phyloP scores from a whole-genome alignment of 148 eudicot genomes.

The Chenopodium formosanum region DNA sequence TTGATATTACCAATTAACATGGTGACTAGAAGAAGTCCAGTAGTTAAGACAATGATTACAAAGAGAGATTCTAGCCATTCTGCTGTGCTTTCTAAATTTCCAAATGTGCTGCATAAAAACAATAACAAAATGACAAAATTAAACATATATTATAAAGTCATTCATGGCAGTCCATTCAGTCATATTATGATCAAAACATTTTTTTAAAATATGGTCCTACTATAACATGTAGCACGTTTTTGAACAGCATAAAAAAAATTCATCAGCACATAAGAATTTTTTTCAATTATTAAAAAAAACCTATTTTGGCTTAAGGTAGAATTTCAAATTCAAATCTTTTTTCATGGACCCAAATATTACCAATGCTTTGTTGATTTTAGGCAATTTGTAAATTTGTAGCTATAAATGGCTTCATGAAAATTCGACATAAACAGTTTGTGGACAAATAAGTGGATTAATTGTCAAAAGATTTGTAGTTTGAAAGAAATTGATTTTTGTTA shows the following conservation, averaged over 20 bases:
- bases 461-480: too few species aligned
- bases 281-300: neutral
- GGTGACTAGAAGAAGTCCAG: constrained; percentile 83
- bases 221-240: neutral
- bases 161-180: neutral
- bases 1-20: constrained; percentile 97
- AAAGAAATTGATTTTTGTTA: too few species aligned
- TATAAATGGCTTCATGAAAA: too few species aligned
- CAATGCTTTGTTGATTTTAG: too few species aligned
- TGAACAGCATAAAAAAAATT: neutral
- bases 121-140: neutral
- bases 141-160: neutral
- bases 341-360: neutral
- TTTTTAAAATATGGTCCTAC: neutral
- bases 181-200: neutral
- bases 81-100: constrained; percentile 88
- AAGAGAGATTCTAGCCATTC: constrained; percentile 87
- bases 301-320: neutral
- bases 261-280: neutral
- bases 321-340: neutral
- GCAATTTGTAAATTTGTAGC: neutral
- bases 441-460: too few species aligned
- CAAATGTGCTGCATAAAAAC: constrained; percentile 63
- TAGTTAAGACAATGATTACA: constrained; percentile 77
- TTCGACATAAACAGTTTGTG: too few species aligned